Evolutionary conservation across 371 early-diverging fungal genomes (phyloP), one percentile per base, ranked within the genome.

Genomic region (Mortierella sp.): DNA sequence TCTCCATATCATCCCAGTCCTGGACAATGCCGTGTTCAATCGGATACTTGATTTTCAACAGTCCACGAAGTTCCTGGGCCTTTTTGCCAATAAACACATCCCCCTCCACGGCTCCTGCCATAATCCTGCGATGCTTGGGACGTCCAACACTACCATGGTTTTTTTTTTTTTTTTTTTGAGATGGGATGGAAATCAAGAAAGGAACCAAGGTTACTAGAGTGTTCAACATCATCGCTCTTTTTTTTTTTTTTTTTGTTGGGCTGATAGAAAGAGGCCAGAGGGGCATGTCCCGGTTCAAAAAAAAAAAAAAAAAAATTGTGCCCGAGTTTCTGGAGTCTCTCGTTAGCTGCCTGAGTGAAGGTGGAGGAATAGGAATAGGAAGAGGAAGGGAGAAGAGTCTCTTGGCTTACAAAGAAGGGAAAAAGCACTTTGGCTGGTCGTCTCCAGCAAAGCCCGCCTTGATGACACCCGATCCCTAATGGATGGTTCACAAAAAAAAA

Each of bases 1-100:
- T 99, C 89, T 99, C 99, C 99, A 99, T 99, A 83, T 98, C 98
- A 82, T 99, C 99, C 99, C 99, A 99, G 96, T 99, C 98, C 89
- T 95, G 98, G 46, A 99, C 99, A 84, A 99, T 98, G 89, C 99
- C 99, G 92, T 99, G 99, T 86, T 99, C 99, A 85, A 99, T 99
- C 68, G 99, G 99, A 85, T 99, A 99, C 86, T 96, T 98, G 69
- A 99, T 93, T 52, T 98, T 95, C 70, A 99, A 89, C 82, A 99
- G 97, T 93, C 99, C 99, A 85, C 99, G 90, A 93, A 99, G 98
- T 80, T 97, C 95, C 87, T 99, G 99, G 56, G 99, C 99, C 88
- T 99, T 99, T 84, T 99, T 99, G 87, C 99, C 99, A 75, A 99
- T 99, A 83, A 99, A 99, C 46, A 97, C 95, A 88, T 99, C 99